These are phyloP conservation scores for Hypholoma fasciculare DNA, from an alignment of 768 basidiomycete species.

Conservation along the genomic window DNA sequence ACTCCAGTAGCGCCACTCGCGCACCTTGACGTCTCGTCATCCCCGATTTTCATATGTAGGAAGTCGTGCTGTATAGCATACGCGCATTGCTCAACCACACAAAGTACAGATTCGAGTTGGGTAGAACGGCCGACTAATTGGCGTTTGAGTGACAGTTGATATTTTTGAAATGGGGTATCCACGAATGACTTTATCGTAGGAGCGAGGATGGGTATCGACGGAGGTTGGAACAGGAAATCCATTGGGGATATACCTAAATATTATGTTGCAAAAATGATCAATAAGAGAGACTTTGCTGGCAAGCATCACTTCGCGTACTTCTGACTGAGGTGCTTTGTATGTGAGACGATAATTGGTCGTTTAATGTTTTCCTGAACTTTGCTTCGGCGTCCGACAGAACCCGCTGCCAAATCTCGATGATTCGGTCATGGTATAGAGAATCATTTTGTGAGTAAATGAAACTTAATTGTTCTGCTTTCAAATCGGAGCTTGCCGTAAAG, in stretches of 20 bases:
- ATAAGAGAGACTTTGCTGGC: neutral
- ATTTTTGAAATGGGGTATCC: conserved; percentile 57
- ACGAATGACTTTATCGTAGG: conserved; percentile 35
- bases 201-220: conserved; percentile 46
- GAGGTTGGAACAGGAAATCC: conserved; percentile 55
- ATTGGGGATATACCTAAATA: conserved; percentile 50
- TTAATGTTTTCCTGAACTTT: conserved; percentile 18
- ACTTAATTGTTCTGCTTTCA: conserved; percentile 48
- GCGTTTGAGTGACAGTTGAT: conserved; percentile 57
- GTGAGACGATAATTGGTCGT: conserved; percentile 6
- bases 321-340: neutral
- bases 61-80: conserved; percentile 61
- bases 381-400: conserved; percentile 13
- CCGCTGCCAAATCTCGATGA: conserved; percentile 57
- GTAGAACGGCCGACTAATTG: conserved; percentile 69
- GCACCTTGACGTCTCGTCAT: conserved; percentile 45
- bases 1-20: conserved; percentile 14
- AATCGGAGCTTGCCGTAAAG: conserved; percentile 44
- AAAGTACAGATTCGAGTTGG: conserved; percentile 57
- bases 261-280: neutral
- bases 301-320: neutral
- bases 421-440: conserved; percentile 50
- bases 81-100: conserved; percentile 60
- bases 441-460: conserved; percentile 51
- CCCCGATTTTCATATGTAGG: conserved; percentile 38